A percentile compares a stretch with the other conserved stretches of the same genome.
Evolutionary conservation across 345 rosid genomes (phyloP).

Genomic region (Eucalyptus sp.): DNA sequence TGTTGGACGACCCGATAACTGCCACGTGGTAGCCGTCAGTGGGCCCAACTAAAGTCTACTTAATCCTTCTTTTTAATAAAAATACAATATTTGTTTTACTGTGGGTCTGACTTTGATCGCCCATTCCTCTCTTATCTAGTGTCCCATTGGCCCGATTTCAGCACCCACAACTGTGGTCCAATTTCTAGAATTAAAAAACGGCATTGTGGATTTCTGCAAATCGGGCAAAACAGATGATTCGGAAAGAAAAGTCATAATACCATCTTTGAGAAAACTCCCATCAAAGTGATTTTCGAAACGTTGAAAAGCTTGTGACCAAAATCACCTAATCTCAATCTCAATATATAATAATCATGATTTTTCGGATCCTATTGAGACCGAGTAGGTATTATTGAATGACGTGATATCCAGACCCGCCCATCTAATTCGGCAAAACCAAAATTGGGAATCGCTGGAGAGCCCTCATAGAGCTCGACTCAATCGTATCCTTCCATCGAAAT

Average conservation of each 20-base stretch:
- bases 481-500: neutral
- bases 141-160: neutral
- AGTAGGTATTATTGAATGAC: neutral
- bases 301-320: neutral
- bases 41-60: neutral
- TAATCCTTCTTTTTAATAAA: neutral
- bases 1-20: neutral
- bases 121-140: neutral
- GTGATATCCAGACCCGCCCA: fast-evolving
- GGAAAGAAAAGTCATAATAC: neutral
- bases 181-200: neutral
- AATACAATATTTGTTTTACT: neutral
- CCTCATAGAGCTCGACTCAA: neutral
- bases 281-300: fast-evolving
- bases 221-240: neutral
- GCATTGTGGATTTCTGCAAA: neutral
- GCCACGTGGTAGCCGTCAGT: neutral
- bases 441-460: neutral
- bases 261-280: fast-evolving
- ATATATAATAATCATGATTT: neutral
- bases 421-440: neutral
- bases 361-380: neutral
- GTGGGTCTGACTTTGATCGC: neutral
- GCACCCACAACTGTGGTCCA: neutral
- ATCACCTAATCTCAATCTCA: neutral